Percentiles rank a stretch among this genome's conserved stretches.
Conservation (phyloP, 805 yeast genomes). For the Candida maesae region DNA sequence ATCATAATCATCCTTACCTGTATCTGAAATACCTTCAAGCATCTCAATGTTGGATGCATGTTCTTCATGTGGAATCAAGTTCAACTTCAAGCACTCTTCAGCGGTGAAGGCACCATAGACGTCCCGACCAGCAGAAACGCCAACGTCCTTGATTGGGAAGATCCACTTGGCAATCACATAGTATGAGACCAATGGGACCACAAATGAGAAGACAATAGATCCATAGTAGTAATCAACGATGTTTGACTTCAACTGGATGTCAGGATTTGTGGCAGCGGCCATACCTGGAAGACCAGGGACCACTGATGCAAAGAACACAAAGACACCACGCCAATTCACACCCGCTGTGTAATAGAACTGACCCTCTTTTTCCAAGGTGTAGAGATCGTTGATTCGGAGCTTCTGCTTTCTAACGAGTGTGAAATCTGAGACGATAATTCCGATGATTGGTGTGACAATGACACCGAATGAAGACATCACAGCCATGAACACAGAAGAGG, state of each 20-base stretch:
- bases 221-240: constrained; percentile 30
- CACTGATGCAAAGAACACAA: constrained; percentile 28
- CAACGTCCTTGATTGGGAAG: constrained; percentile 24
- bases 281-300: constrained; percentile 40
- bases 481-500: constrained; percentile 32
- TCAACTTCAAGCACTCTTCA: constrained; percentile 26
- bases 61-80: constrained; percentile 22
- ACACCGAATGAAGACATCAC: constrained; percentile 39
- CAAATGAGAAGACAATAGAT: constrained; percentile 30
- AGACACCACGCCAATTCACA: constrained; percentile 29
- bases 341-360: constrained; percentile 31
- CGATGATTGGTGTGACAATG: constrained; percentile 35
- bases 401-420: constrained; percentile 30
- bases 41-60: constrained; percentile 6
- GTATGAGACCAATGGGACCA: constrained; percentile 27
- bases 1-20: neutral
- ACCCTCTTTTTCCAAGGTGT: constrained; percentile 28
- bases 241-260: constrained; percentile 20
- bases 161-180: constrained; percentile 23
- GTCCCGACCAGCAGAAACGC: constrained; percentile 23
- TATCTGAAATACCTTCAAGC: constrained; percentile 3
- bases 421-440: constrained; percentile 35
- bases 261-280: constrained; percentile 29
- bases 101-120: constrained; percentile 28
- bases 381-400: constrained; percentile 33